Evolutionary conservation across 306 rosid species (phyloP).

Genomic region (Nissolia schottii): DNA sequence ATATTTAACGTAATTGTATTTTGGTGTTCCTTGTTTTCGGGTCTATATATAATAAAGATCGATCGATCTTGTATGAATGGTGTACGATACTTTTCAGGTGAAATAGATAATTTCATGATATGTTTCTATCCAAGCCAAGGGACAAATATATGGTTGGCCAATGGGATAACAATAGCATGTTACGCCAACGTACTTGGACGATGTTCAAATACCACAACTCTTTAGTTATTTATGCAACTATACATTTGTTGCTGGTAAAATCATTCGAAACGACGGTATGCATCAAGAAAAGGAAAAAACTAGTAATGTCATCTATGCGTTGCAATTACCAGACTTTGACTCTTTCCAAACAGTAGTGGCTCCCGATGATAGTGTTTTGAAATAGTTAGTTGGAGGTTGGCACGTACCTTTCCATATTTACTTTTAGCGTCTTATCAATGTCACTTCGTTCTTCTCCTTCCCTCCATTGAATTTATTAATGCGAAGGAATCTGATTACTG

Average conservation of each 20-base stretch:
- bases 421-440: background rate
- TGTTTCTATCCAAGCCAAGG: background rate
- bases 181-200: too few relatives aligned
- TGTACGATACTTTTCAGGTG: background rate
- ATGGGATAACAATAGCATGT: background rate
- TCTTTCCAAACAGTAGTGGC: background rate
- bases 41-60: too few relatives aligned
- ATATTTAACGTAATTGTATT: background rate
- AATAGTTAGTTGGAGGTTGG: background rate
- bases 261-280: too few relatives aligned
- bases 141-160: background rate
- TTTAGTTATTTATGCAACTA: too few relatives aligned
- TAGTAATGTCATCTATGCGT: too few relatives aligned
- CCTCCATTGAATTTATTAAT: background rate
- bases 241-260: too few relatives aligned
- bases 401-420: background rate
- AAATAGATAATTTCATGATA: background rate
- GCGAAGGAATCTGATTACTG: background rate
- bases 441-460: background rate
- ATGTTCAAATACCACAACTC: too few relatives aligned
- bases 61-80: conserved; percentile 11
- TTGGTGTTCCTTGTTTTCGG: conserved; percentile 6
- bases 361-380: background rate
- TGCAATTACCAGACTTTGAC: too few relatives aligned
- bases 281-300: too few relatives aligned